Conservation (phyloP, 345 rosid species). For the Corchorus olitorius region DNA sequence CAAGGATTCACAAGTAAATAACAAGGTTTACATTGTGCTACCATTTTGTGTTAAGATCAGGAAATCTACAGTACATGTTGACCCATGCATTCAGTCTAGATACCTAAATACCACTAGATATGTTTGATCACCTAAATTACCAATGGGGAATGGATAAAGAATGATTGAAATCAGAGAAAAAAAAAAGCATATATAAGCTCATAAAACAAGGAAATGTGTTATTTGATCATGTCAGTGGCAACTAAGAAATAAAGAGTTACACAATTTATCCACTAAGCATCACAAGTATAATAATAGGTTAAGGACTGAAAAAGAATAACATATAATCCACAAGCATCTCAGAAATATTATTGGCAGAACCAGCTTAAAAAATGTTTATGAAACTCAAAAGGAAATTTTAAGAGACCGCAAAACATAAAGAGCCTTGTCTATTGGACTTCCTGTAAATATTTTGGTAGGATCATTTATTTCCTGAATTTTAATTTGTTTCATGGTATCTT, state of each 20-base stretch:
- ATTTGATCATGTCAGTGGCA: neutral
- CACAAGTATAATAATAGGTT: neutral
- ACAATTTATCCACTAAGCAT: neutral
- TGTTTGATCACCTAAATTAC: neutral
- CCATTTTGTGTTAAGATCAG: neutral
- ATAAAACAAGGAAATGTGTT: neutral
- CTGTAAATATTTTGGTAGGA: neutral
- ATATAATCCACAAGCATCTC: neutral
- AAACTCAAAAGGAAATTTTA: neutral
- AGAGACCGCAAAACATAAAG: neutral
- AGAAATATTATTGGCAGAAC: neutral
- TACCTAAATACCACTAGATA: neutral
- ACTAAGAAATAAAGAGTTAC: neutral
- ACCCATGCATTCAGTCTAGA: neutral
- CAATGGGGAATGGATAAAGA: neutral
- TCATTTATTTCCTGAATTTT: conserved; percentile 1
- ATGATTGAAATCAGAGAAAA: neutral
- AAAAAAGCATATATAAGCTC: neutral
- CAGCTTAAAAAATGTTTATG: neutral
- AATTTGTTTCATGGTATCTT: neutral
- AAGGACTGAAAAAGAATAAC: neutral
- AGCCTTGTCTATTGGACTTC: neutral
- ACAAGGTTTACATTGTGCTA: neutral
- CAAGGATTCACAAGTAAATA: neutral
- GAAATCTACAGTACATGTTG: neutral